Evolutionary conservation across 2,329 filamentous ascomycete species (phyloP).

Genomic region (Exophiala bonariae): DNA sequence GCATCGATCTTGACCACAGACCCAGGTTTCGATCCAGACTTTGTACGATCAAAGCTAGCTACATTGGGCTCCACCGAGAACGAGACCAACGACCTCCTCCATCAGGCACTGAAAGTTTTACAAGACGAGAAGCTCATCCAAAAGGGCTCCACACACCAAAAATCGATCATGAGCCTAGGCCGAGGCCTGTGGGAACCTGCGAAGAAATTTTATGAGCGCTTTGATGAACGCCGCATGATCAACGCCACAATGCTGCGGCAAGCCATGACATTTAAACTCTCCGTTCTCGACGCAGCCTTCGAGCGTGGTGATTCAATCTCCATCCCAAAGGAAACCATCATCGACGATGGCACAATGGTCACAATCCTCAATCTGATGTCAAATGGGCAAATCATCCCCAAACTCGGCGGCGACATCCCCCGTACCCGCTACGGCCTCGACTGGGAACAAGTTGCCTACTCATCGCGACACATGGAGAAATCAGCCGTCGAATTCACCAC

Average conservation of each 20-base stretch:
- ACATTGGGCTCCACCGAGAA: conserved; percentile 18
- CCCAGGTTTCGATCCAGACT: conserved; percentile 38
- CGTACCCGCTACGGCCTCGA: conserved; percentile 45
- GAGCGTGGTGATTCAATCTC: conserved; percentile 17
- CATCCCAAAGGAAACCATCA: conserved; percentile 33
- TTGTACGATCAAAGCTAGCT: conserved; percentile 35
- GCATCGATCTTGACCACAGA: conserved; percentile 47
- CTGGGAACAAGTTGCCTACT: conserved; percentile 44
- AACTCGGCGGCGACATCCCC: conserved; percentile 40
- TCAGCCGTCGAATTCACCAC: conserved; percentile 42
- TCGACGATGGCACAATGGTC: conserved; percentile 24
- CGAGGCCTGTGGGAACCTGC: conserved; percentile 17
- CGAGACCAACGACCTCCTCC: conserved; percentile 33
- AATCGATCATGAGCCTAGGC: conserved; percentile 33
- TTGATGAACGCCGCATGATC: conserved; percentile 43
- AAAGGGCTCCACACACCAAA: conserved; percentile 34
- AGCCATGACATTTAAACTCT: conserved; percentile 44
- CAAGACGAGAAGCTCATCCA: conserved; percentile 28
- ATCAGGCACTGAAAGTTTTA: conserved; percentile 41
- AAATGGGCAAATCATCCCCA: conserved; percentile 36
- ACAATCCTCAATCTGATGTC: conserved; percentile 32
- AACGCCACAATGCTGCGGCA: conserved; percentile 40
- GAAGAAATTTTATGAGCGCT: conserved; percentile 38
- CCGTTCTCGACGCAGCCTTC: conserved; percentile 42
- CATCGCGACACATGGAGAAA: conserved; percentile 48